Evolutionary conservation across 2,329 filamentous ascomycete species (phyloP).

Genomic region (Colletotrichum chrysophilum): DNA sequence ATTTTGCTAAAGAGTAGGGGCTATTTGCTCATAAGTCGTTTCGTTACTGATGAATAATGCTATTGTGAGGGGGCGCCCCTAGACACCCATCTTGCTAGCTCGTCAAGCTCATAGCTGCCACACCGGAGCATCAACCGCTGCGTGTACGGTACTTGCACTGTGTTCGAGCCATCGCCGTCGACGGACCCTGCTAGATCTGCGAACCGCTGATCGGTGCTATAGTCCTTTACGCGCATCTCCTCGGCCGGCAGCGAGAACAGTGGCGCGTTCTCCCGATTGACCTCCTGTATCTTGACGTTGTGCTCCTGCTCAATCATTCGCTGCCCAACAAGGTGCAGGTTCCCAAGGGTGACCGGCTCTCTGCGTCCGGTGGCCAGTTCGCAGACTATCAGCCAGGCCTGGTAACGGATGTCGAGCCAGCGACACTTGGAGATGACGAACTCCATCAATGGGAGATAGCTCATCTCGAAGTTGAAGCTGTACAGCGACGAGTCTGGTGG

Average conservation of each 20-base stretch:
- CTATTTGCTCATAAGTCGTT: neutral
- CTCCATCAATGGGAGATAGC: slow-evolving; percentile 11
- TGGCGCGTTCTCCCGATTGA: neutral
- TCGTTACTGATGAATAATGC: neutral
- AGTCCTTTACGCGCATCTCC: slow-evolving; percentile 18
- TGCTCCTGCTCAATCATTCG: slow-evolving; percentile 11
- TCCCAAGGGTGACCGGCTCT: neutral
- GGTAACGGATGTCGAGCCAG: slow-evolving; percentile 14
- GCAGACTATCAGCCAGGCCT: slow-evolving; percentile 6
- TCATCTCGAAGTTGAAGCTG: slow-evolving; percentile 6
- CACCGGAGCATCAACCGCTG: slow-evolving; percentile 9
- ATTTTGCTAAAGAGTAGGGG: neutral
- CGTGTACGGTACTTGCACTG: neutral
- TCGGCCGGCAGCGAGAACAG: slow-evolving; percentile 17
- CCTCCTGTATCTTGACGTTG: slow-evolving; percentile 9
- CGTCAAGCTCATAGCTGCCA: slow-evolving; percentile 13
- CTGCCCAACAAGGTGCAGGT: neutral
- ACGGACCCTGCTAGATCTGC: neutral
- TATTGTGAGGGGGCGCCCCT: neutral
- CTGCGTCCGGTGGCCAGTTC: neutral
- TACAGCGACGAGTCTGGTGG: neutral
- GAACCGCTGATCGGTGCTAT: neutral
- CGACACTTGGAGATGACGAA: slow-evolving; percentile 19
- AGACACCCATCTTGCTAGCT: slow-evolving; percentile 8
- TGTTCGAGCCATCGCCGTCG: neutral